Evolutionary conservation across 495 filamentous ascomycete genomes (phyloP).

Genomic region (Neurospora sp.): DNA sequence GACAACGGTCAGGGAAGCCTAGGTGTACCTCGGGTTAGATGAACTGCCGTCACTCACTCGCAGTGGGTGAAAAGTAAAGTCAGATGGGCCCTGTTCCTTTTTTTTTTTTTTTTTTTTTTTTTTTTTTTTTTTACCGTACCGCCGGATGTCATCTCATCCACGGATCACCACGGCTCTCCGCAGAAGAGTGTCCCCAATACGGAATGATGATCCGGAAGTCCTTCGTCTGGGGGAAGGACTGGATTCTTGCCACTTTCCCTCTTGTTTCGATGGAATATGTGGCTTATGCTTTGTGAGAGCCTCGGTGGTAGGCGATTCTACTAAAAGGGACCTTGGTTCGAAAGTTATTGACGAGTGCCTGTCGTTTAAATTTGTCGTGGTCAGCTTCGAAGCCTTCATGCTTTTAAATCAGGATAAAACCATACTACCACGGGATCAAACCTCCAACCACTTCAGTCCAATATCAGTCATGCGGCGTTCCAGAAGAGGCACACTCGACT

Average conservation of each 20-base stretch:
- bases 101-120: not conserved
- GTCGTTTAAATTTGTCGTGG: not conserved
- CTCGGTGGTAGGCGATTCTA: not conserved
- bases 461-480: slow-evolving; percentile 6
- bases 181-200: not conserved
- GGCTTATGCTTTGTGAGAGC: not conserved
- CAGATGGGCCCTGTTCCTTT: not conserved
- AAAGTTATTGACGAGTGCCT: not conserved
- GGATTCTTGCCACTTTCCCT: not conserved
- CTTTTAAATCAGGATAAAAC: not conserved
- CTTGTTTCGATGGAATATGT: not conserved
- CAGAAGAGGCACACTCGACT: slow-evolving; percentile 12
- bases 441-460: not conserved
- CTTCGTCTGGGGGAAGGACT: not conserved
- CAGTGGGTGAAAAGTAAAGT: not conserved
- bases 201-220: not conserved
- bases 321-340: not conserved
- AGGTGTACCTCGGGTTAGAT: not conserved
- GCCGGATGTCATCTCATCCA: not conserved
- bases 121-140: not conserved
- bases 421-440: not conserved
- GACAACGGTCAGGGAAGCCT: not conserved
- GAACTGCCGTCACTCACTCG: not conserved
- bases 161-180: not conserved
- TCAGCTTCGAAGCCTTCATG: no score